Evolutionary conservation across 176 grass and related monocot species (phyloP), one percentile per base, ranked within the genome.

Genomic region (Dactylis glomerata): DNA sequence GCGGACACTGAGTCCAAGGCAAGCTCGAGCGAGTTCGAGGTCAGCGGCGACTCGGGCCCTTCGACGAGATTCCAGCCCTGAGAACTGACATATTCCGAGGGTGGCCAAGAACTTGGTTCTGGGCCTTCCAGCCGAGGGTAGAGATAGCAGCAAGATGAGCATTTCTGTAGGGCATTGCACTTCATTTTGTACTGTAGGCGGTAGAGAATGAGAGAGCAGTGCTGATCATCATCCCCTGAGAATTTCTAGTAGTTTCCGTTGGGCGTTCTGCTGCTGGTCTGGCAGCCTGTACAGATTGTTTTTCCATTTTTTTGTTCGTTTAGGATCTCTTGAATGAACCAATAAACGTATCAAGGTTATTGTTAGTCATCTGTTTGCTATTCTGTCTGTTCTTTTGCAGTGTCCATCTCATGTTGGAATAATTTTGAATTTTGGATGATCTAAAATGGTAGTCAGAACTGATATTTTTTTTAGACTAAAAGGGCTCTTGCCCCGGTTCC

Each of bases 1-100:
- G 36, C 75, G 11, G 89, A 91, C 37, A 78, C 80, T 1, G 89
- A 91, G 38, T 88, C 89, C 12, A 91, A 91, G 55, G 85, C 89
- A 20, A 91, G 85, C 81, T 91, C 85, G 17, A 85, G 85, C 17
- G 85, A 88, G 37, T 80, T 80, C 16, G 89, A 81, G 62, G 75
- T 45, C 19, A 87, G 84, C 33, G 76, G 80, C 42, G 85, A 91
- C 73, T 83, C 82, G 10, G 85, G 81, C 68, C 80, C 85, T 8
- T 86, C 89, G 14, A 83, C 75, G 6, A 86, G 89, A 57, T 86
- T 91, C 71, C 85, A 90, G 47, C 69, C 57, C 58, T 92, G 73
- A 90, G 77, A 65, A 1, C 6, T 1, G 26, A n/a, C 1, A 1
- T 8, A 1, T 6, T 15, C 17, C 3, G 54, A 58, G 69, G 59